Percentiles rank a stretch among this genome's conserved stretches.
Conservation (phyloP, 2,329 filamentous ascomycete genomes). For the Cladophialophora chaetospira region DNA sequence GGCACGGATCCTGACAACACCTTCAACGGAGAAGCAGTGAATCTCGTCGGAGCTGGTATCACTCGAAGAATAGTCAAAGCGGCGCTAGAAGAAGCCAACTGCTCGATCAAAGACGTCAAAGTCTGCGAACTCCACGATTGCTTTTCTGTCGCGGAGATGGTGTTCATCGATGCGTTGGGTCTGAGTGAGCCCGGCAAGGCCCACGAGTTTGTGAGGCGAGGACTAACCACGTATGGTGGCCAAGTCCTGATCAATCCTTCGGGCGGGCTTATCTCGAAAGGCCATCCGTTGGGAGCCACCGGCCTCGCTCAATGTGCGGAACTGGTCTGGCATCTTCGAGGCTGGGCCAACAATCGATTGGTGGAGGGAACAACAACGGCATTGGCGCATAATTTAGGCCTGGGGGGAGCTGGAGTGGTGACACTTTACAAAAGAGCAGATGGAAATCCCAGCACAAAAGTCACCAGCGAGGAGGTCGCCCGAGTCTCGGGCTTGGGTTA, state of each 20-base stretch:
- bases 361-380: conserved; percentile 49
- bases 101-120: conserved; percentile 67
- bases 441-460: conserved; percentile 45
- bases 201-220: conserved; percentile 82
- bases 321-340: conserved; percentile 90
- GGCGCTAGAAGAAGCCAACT: conserved; percentile 73
- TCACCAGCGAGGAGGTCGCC: conserved; percentile 47
- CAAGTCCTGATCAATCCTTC: conserved; percentile 85
- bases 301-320: conserved; percentile 94
- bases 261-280: conserved; percentile 92
- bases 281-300: conserved; percentile 81
- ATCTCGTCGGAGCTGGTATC: conserved; percentile 90
- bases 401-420: conserved; percentile 86
- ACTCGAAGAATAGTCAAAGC: conserved; percentile 66
- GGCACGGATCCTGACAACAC: conserved; percentile 78
- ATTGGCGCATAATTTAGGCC: conserved; percentile 87
- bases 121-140: conserved; percentile 97
- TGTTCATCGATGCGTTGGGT: conserved; percentile 82
- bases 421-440: conserved; percentile 86
- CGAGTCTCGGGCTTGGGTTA: conserved; percentile 69
- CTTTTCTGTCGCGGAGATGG: conserved; percentile 96
- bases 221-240: conserved; percentile 88
- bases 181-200: conserved; percentile 78
- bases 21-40: conserved; percentile 81
- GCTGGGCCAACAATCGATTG: conserved; percentile 92